Conservation (phyloP, 345 rosid species). For the Gynandropsis gynandra region DNA sequence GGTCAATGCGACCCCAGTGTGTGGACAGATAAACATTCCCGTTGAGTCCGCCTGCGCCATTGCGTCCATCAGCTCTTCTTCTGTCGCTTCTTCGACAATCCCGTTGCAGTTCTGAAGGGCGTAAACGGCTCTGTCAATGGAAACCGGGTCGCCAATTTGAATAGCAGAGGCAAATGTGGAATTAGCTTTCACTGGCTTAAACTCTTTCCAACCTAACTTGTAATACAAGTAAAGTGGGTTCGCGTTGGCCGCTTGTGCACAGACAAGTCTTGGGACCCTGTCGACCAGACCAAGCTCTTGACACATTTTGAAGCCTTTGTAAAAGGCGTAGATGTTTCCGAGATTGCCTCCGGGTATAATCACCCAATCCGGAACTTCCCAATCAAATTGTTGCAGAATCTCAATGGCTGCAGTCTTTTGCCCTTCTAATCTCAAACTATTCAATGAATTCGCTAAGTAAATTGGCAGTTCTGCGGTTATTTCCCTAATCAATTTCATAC, state of each 20-base stretch:
- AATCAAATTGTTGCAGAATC: slow-evolving; percentile 87
- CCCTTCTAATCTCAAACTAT: slow-evolving; percentile 83
- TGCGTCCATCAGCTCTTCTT: slow-evolving; percentile 92
- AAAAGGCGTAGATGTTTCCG: slow-evolving; percentile 87
- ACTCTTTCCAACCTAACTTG: slow-evolving; percentile 70
- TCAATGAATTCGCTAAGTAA: slow-evolving; percentile 78
- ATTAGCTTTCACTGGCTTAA: slow-evolving; percentile 59
- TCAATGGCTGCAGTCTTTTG: slow-evolving; percentile 89
- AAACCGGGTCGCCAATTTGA: slow-evolving; percentile 90
- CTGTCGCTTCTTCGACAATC: slow-evolving; percentile 83
- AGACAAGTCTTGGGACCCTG: slow-evolving; percentile 70
- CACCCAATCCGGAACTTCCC: slow-evolving; percentile 96
- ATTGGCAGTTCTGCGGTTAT: slow-evolving; percentile 74
- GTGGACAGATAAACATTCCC: slow-evolving; percentile 92
- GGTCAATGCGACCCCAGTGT: slow-evolving; percentile 83
- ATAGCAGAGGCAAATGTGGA: slow-evolving; percentile 87
- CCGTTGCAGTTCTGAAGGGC: slow-evolving; percentile 69
- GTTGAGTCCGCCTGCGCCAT: slow-evolving; percentile 92
- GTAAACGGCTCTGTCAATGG: slow-evolving; percentile 80
- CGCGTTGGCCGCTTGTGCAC: slow-evolving; percentile 91
- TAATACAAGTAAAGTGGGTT: slow-evolving; percentile 80
- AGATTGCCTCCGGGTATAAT: slow-evolving; percentile 90
- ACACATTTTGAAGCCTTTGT: slow-evolving; percentile 87
- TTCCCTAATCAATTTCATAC: slow-evolving; percentile 81
- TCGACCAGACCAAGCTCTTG: slow-evolving; percentile 76